These are phyloP conservation scores for Cercis canadensis DNA, from an alignment of 306 rosid species.

Conservation along the genomic window DNA sequence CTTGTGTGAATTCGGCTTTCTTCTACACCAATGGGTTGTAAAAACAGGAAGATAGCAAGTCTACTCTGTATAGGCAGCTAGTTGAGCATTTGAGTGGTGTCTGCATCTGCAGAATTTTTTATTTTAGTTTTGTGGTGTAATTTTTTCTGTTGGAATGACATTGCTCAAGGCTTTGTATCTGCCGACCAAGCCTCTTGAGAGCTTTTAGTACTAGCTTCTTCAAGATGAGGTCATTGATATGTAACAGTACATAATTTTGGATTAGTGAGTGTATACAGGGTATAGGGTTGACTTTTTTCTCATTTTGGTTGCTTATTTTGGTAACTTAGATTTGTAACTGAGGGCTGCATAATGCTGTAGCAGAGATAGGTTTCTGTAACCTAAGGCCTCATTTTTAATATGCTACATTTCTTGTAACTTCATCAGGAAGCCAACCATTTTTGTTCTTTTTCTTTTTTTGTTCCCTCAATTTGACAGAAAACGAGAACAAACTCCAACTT, in stretches of 20 bases:
- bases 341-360: slow-evolving; percentile 53
- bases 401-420: too few relatives aligned
- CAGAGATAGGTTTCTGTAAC: slow-evolving; percentile 33
- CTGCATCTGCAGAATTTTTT: slow-evolving; percentile 34
- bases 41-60: slow-evolving; percentile 44
- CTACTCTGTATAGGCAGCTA: slow-evolving; percentile 52
- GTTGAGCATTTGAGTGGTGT: slow-evolving; percentile 54
- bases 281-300: slow-evolving; percentile 57
- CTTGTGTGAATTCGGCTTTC: slow-evolving; percentile 51
- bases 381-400: too few relatives aligned
- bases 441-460: too few relatives aligned
- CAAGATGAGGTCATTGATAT: slow-evolving; percentile 56
- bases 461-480: too few relatives aligned
- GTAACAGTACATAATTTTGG: slow-evolving; percentile 75
- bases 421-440: too few relatives aligned
- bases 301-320: slow-evolving; percentile 45
- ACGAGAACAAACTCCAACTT: too few relatives aligned
- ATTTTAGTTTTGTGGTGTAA: slow-evolving; percentile 64
- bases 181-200: slow-evolving; percentile 48
- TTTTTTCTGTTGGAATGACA: slow-evolving; percentile 64
- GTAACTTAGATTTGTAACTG: slow-evolving; percentile 40
- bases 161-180: slow-evolving; percentile 49
- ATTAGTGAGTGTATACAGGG: slow-evolving; percentile 70
- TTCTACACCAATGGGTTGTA: slow-evolving; percentile 46
- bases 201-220: slow-evolving; percentile 50